Conservation (phyloP, 1,284 basidiomycete genomes). For the Ustilago loliicola region DNA sequence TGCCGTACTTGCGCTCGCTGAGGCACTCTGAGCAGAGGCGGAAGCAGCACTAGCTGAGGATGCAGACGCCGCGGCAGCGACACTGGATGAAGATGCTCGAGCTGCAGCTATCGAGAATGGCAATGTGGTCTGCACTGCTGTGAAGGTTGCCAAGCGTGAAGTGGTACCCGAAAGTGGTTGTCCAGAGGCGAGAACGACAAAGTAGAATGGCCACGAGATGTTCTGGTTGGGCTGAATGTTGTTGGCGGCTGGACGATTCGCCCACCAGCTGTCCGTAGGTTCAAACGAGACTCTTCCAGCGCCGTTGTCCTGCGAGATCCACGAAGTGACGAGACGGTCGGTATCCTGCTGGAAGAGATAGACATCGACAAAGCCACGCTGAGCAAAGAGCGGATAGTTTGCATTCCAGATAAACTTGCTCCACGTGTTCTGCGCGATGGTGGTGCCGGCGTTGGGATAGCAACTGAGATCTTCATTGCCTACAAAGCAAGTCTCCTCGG, state of each 20-base stretch:
- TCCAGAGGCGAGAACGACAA: slow-evolving; percentile 57
- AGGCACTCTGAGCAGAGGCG: slow-evolving; percentile 27
- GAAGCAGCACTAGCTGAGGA: slow-evolving; percentile 35
- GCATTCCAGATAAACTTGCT: slow-evolving; percentile 64
- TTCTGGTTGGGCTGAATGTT: slow-evolving; percentile 57
- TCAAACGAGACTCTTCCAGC: slow-evolving; percentile 57
- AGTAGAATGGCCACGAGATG: slow-evolving; percentile 67
- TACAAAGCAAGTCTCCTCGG: slow-evolving; percentile 55
- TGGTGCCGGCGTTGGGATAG: slow-evolving; percentile 55
- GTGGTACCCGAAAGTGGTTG: slow-evolving; percentile 45
- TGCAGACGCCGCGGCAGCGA: slow-evolving; percentile 43
- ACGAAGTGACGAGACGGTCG: slow-evolving; percentile 53
- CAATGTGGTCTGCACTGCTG: slow-evolving; percentile 59
- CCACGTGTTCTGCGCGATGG: slow-evolving; percentile 53
- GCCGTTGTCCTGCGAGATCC: slow-evolving; percentile 57
- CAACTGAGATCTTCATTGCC: slow-evolving; percentile 63
- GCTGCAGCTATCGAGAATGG: slow-evolving; percentile 49
- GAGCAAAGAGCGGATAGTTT: slow-evolving; percentile 61
- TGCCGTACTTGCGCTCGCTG: slow-evolving; percentile 15
- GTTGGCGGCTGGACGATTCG: slow-evolving; percentile 45
- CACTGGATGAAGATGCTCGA: slow-evolving; percentile 31
- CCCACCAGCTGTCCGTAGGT: slow-evolving; percentile 62
- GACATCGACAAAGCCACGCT: slow-evolving; percentile 59
- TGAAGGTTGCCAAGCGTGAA: slow-evolving; percentile 54
- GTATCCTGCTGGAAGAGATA: slow-evolving; percentile 64